phyloP scores from a whole-genome alignment of 2,329 filamentous ascomycete genomes.

The Aspergillus sp. region DNA sequence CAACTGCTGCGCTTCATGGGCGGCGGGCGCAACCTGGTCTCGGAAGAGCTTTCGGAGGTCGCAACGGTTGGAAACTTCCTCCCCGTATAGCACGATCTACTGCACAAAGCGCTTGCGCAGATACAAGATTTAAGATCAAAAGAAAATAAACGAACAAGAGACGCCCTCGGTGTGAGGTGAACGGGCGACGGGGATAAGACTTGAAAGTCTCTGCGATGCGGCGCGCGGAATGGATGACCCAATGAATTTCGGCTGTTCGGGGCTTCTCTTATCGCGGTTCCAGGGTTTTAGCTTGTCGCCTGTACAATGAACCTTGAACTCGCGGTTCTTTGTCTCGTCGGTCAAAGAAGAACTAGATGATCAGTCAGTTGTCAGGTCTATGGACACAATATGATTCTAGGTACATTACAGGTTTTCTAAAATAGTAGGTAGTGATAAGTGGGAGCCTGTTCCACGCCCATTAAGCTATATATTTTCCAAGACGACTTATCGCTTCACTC shows the following conservation, averaged over 20 bases:
- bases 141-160: neutral
- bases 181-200: neutral
- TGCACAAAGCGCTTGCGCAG: neutral
- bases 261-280: conserved; percentile 23
- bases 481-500: neutral
- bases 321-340: neutral
- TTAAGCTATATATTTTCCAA: neutral
- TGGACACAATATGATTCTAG: too few relatives aligned
- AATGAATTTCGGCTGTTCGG: conserved; percentile 16
- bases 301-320: too few relatives aligned
- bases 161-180: neutral
- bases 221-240: conserved; percentile 1
- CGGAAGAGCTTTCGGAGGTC: neutral
- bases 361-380: too few relatives aligned
- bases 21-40: conserved; percentile 9
- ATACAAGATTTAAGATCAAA: neutral
- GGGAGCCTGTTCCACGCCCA: too few relatives aligned
- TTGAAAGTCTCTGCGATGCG: conserved; percentile 15
- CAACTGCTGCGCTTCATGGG: conserved; percentile 14
- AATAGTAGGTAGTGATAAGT: too few relatives aligned
- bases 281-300: conserved; percentile 17
- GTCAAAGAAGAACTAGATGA: neutral
- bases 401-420: too few relatives aligned
- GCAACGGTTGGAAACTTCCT: neutral
- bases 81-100: neutral